Evolutionary conservation across 768 basidiomycete species (phyloP), one percentile per base, ranked within the genome.

Genomic region (Leccinum boreale): DNA sequence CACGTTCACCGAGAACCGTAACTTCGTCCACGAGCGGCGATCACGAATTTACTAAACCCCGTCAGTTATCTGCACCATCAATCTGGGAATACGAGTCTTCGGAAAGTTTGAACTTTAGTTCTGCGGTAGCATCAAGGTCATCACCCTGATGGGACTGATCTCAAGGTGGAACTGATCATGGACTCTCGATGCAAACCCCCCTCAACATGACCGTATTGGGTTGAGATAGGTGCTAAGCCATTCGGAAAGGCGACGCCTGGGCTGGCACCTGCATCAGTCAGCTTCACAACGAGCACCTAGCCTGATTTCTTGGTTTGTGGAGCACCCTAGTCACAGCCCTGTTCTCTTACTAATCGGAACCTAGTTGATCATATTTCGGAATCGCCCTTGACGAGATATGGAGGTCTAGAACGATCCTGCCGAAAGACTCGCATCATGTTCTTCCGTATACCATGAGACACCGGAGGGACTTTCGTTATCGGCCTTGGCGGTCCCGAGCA

Each of bases 61-160:
- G 35, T 15, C 56, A 85, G 81, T 86, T 55, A 80, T 83, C 58
- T 14, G 75, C 19, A 65, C 86, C 65, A 86, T 85, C 66, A 69
- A 85, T 19, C 73, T 86, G 52, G 87, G 87, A 49, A 80, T 89
- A 21, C 80, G 82, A 1, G 78, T 86, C 65, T 85, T 81, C 58
- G 84, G 83, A 17, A 78, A 79, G 63, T 71, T 78, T 45, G 84
- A 85, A 67, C 84, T 86, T 67, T 80, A 75, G 69, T 83, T 83
- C 64, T 79, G 70, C 50, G 67, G 67, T 29, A 70, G 78, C 67
- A 77, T 44, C 42, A n/a, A 79, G 72, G 78, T 83, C 55, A 63
- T 79, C 53, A 72, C 84, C 39, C 65, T 78, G 56, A 61, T 75
- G 31, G 73, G 73, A 50, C 58, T 76, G 26, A 74, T 75, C 42